phyloP scores from a whole-genome alignment of 2,329 filamentous ascomycete species.

The Hirsutella minnesotensis region DNA sequence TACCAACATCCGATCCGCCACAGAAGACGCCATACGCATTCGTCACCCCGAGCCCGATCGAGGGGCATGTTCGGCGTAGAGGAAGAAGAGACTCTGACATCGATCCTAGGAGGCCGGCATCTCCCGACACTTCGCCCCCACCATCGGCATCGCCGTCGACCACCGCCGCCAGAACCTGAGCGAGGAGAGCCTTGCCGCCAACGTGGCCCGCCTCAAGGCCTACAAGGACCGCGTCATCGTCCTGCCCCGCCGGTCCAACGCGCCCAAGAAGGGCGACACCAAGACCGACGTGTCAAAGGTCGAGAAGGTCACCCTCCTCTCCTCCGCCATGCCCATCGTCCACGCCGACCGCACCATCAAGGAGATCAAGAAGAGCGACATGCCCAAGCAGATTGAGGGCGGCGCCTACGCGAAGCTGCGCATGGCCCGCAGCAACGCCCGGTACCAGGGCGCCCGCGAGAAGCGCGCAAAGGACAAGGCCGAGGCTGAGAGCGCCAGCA shows the following conservation, averaged over 20 bases:
- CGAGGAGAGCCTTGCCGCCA: constrained; percentile 86
- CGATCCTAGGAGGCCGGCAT: constrained; percentile 74
- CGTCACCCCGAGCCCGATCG: too few relatives aligned
- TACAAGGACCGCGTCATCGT: constrained; percentile 95
- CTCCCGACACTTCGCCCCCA: constrained; percentile 83
- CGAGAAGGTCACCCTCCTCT: constrained; percentile 37
- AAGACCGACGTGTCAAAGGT: constrained; percentile 67
- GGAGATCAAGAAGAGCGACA: constrained; percentile 71
- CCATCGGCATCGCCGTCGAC: constrained; percentile 96
- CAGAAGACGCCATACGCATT: too few relatives aligned
- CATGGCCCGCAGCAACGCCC: constrained; percentile 70
- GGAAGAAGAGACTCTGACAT: too few relatives aligned
- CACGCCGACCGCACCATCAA: constrained; percentile 52
- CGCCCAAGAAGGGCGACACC: constrained; percentile 88
- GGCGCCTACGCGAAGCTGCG: constrained; percentile 82
- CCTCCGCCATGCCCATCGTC: constrained; percentile 58
- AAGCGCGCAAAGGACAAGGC: constrained; percentile 87
- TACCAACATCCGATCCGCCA: not conserved
- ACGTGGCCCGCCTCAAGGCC: constrained; percentile 95
- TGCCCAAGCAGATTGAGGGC: constrained; percentile 65
- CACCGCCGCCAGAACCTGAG: constrained; percentile 93
- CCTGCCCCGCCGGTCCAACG: constrained; percentile 90
- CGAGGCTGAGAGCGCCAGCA: constrained; percentile 62
- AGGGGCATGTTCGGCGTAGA: too few relatives aligned
- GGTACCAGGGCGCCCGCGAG: constrained; percentile 73